Percentiles rank a stretch among this genome's conserved stretches.
phyloP scores from a whole-genome alignment of 2,329 filamentous ascomycete genomes.

The Trichophyton rubrum region DNA sequence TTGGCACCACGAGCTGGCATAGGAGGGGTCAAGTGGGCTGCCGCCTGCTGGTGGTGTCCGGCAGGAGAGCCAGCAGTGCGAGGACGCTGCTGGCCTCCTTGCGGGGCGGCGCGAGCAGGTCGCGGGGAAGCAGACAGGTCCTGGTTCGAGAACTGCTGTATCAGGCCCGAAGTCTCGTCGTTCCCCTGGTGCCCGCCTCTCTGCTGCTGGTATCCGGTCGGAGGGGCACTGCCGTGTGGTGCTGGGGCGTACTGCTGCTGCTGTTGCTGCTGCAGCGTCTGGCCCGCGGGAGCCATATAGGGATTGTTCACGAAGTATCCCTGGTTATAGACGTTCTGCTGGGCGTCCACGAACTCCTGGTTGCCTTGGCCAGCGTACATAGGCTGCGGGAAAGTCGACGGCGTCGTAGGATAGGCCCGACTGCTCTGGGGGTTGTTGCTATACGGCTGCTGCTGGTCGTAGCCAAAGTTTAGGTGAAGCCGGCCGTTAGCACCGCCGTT shows the following conservation, averaged over 20 bases:
- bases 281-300: conserved; percentile 32
- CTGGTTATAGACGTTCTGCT: conserved; percentile 31
- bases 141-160: conserved; percentile 94
- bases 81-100: conserved; percentile 46
- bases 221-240: conserved; percentile 38
- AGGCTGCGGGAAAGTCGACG: conserved; percentile 91
- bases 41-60: conserved; percentile 38
- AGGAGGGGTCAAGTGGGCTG: conserved; percentile 58
- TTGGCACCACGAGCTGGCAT: conserved; percentile 48
- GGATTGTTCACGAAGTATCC: conserved; percentile 53
- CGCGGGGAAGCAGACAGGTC: conserved; percentile 67
- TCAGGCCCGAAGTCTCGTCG: conserved; percentile 79
- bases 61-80: conserved; percentile 63
- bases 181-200: conserved; percentile 43
- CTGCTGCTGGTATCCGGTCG: conserved; percentile 41
- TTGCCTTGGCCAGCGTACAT: conserved; percentile 53
- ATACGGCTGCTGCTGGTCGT: conserved; percentile 50
- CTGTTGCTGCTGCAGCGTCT: conserved; percentile 21
- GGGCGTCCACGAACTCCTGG: conserved; percentile 48
- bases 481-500: conserved; percentile 53
- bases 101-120: conserved; percentile 54
- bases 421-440: conserved; percentile 42
- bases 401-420: conserved; percentile 71
- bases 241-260: conserved; percentile 40
- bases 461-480: conserved; percentile 37